Evolutionary conservation across 192 early-diverging fungal genomes (phyloP).

Genomic region (Coemansia sp.): DNA sequence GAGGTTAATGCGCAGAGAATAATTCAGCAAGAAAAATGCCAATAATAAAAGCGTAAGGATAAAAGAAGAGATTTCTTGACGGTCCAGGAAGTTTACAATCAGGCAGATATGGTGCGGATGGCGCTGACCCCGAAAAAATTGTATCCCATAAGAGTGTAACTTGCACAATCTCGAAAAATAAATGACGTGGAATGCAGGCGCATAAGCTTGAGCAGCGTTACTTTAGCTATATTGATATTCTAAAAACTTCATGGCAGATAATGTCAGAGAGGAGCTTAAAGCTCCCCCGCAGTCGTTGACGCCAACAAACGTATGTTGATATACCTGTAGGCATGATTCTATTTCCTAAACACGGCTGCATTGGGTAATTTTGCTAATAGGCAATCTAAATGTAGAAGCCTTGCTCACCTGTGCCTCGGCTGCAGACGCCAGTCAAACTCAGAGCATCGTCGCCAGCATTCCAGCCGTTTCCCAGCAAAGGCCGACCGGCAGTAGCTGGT

Average conservation of each 20-base stretch:
- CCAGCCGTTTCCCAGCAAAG: conserved; percentile 25
- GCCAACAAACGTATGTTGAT: conserved; percentile 4
- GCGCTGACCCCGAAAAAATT: conserved; percentile 1
- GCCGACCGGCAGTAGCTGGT: background rate
- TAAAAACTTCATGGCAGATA: background rate
- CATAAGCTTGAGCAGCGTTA: no score
- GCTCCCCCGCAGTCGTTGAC: background rate
- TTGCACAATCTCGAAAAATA: background rate
- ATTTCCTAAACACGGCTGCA: background rate
- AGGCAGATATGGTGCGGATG: background rate
- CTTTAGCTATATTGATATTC: background rate
- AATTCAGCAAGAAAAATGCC: background rate
- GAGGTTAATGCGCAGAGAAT: background rate
- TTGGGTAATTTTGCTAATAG: background rate
- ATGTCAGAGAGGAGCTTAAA: background rate
- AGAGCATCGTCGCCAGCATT: conserved; percentile 50
- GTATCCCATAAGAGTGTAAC: background rate
- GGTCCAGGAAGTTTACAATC: background rate
- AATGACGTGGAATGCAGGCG: background rate
- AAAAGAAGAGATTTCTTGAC: background rate
- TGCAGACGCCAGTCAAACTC: conserved; percentile 19
- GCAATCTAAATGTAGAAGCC: conserved; percentile 6
- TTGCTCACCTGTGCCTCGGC: conserved; percentile 7
- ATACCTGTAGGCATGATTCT: background rate
- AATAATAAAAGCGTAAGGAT: background rate